phyloP scores from a whole-genome alignment of 176 grass and related monocot genomes.

The Cenchrus americanus region DNA sequence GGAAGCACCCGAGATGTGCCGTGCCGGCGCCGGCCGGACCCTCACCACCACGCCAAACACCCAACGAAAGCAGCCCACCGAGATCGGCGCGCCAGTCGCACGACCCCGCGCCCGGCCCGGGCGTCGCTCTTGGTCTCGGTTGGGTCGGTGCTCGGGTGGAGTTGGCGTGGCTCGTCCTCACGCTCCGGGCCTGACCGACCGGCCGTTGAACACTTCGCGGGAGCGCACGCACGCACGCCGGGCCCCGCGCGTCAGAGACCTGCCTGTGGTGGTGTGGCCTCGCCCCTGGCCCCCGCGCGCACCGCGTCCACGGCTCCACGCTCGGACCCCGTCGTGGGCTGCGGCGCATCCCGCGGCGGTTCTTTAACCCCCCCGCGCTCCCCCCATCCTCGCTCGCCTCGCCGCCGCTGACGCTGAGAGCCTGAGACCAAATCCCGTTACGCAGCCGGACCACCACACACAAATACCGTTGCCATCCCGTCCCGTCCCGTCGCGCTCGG shows the following conservation, averaged over 20 bases:
- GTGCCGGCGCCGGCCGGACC: background rate
- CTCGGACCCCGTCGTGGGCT: constrained; percentile 5
- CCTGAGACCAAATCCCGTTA: constrained; percentile 41
- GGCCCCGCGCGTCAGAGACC: constrained; percentile 8
- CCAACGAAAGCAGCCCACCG: constrained; percentile 32
- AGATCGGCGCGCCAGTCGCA: no score
- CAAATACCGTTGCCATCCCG: background rate
- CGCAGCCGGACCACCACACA: background rate
- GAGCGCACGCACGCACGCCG: no score
- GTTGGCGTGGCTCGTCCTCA: background rate
- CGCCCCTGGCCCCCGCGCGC: no score
- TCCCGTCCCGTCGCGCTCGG: background rate
- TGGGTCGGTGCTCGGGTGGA: no score
- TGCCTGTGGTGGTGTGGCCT: background rate
- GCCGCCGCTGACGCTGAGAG: constrained; percentile 10
- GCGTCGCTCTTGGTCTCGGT: background rate
- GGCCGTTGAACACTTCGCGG: constrained; percentile 31
- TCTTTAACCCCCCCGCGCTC: constrained; percentile 55
- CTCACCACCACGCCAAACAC: background rate
- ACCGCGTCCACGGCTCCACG: constrained; percentile 22
- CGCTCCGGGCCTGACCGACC: background rate
- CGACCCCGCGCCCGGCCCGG: no score
- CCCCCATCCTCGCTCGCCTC: constrained; percentile 16
- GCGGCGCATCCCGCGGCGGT: constrained; percentile 15
- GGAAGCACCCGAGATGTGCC: background rate